phyloP scores from a whole-genome alignment of 1,139 yeast species.

The Hyphopichia wangnamkhiaoensis region DNA sequence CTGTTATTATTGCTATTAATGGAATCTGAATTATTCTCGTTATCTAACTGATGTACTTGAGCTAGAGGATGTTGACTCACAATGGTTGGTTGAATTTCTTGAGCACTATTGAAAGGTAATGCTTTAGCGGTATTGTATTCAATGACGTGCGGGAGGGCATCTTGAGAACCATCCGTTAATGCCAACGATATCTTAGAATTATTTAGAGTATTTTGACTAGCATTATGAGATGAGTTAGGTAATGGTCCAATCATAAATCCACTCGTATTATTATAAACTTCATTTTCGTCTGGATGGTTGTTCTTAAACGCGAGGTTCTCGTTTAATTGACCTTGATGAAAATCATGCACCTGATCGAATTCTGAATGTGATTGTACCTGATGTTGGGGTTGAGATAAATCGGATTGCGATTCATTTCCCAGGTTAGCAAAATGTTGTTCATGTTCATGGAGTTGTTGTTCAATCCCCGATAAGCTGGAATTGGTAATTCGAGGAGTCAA shows the following conservation, averaged over 20 bases:
- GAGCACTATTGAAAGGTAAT: slow-evolving; percentile 6
- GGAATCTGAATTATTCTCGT: too few species aligned
- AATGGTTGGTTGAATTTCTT: neutral
- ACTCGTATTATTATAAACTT: slow-evolving; percentile 7
- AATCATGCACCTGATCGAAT: too few species aligned
- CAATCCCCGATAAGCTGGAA: neutral
- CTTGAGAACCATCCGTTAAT: slow-evolving; percentile 15
- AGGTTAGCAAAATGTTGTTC: too few species aligned
- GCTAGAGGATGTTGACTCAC: neutral
- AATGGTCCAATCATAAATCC: slow-evolving; percentile 3
- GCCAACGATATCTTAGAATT: slow-evolving; percentile 17
- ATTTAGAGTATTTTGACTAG: neutral
- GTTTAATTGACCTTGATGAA: neutral
- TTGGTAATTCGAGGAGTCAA: neutral
- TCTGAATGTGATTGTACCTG: too few species aligned
- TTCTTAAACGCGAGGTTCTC: neutral
- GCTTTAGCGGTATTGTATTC: slow-evolving; percentile 19
- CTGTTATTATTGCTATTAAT: too few species aligned
- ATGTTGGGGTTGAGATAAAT: too few species aligned
- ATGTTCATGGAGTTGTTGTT: too few species aligned
- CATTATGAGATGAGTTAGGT: neutral
- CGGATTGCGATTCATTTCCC: too few species aligned
- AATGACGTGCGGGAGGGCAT: slow-evolving; percentile 14
- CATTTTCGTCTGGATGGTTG: slow-evolving; percentile 1
- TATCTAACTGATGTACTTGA: too few species aligned